Base-by-base conservation (phyloP, 2,329 filamentous ascomycete species). In the Fusarium paranaense region DNA sequence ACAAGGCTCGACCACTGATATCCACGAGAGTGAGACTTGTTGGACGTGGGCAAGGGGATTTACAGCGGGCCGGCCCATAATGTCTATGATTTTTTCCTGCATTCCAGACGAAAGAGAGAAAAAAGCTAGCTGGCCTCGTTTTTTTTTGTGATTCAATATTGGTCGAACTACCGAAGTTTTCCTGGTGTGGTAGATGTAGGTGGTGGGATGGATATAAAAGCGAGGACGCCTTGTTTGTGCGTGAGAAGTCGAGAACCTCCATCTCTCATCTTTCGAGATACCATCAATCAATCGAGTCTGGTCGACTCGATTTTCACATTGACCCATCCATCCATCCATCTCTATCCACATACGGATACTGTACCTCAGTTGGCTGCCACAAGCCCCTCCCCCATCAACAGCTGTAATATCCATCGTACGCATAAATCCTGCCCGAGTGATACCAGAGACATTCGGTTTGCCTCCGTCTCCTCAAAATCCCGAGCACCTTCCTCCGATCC, bases 21-120 rank as follows among this genome's bases (percentile, higher is more conserved):
- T 73, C 64, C n/a, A 62, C 63, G 62, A 57, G 64, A 65, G 47
- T 71, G 59, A 62, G 59, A 62, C 59, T 52, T 22, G 16, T 58
- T 59, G 45, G 61, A 64, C 40, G 50, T 69, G 52, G 58, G 37
- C 50, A 33, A 25, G 20, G 42, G 25, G 30, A 52, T 37, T 57
- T 38, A 64, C 10, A 63, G 64, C 71, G 71, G 71, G 68, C 71
- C 71, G 71, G 68, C 50, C 67, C 71, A 74, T 74, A 45, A 22
- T 62, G 71, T 74, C 64, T 69, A 64, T 62, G 50, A 42, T 50
- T 62, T 60, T 65, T 61, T 52, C 47, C 16, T 52, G 47, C 58
- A 61, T 62, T 47, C 25, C 60, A 69, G 63, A 54, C 37, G 32
- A 37, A 18, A 52, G 25, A n/a, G 30, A 18, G 10, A 30, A n/a